These are phyloP conservation scores for Nannizziopsis barbatae DNA, from an alignment of 2,329 filamentous ascomycete species.

Conservation along the genomic window DNA sequence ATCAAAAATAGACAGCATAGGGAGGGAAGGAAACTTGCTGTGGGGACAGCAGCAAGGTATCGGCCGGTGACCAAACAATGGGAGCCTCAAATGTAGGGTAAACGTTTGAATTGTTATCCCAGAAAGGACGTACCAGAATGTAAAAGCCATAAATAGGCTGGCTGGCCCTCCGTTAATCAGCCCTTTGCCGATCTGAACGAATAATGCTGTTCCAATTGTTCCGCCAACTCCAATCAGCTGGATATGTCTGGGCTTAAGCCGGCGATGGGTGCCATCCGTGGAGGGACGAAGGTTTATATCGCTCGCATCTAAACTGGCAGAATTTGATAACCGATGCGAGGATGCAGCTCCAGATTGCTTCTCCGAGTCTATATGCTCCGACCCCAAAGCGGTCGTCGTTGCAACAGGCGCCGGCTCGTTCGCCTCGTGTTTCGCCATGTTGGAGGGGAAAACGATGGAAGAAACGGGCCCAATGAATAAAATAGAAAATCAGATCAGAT, in stretches of 20 bases:
- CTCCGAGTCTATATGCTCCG: neutral
- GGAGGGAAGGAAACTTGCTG: neutral
- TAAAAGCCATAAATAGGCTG: slow-evolving; percentile 36
- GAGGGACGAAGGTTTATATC: slow-evolving; percentile 16
- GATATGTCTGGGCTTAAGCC: slow-evolving; percentile 36
- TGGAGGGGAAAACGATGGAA: no score
- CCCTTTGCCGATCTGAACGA: slow-evolving; percentile 34
- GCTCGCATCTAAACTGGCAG: neutral
- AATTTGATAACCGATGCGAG: neutral
- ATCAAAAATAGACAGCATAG: neutral
- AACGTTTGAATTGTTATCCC: neutral
- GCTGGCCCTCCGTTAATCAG: slow-evolving; percentile 34
- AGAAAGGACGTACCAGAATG: slow-evolving; percentile 33
- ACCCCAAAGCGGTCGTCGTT: no score
- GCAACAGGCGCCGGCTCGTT: no score
- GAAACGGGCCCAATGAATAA: no score
- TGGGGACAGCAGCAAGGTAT: neutral
- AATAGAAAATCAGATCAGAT: no score
- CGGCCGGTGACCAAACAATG: slow-evolving; percentile 9
- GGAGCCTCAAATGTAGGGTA: neutral
- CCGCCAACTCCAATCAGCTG: slow-evolving; percentile 40
- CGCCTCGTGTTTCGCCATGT: no score
- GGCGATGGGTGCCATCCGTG: slow-evolving; percentile 31
- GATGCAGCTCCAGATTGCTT: neutral
- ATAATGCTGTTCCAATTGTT: slow-evolving; percentile 36